Base-by-base conservation (phyloP, 192 early-diverging fungal species). In the Diversispora epigaea region DNA sequence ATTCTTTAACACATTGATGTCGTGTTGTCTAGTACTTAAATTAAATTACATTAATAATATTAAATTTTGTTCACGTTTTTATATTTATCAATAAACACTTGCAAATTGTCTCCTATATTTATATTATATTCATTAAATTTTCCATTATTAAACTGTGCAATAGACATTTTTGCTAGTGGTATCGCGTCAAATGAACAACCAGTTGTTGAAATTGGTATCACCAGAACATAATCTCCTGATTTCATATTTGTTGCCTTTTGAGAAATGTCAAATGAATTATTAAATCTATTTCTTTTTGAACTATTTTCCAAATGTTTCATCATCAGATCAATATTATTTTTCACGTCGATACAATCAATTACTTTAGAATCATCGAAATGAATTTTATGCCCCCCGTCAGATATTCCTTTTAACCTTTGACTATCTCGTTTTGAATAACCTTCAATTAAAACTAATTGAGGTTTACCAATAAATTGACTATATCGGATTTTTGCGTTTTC, bases 351-450 rank as follows among this genome's bases (percentile, higher is more conserved):
- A 14, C 50, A 10, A 2, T 54, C 12, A 17, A 54, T 4, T 54
- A 54, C 10, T 9, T 10, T 11, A 54, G n/a, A 71, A 9, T 78
- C 68, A 71, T 86, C 76, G 63, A 92, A 77, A 49, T 90, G 88
- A 40, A 89, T 85, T 79, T 90, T 91, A 76, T 87, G 88, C 4
- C 87, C 89, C 62, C 88, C 86, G 79, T 93, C 91, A 64, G 89
- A 86, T 32, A 84, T 82, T 47, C 91, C 91, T 56, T 81, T 77
- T 60, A 82, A 79, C 8, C 77, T 71, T 10, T 47, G 80, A 46
- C 78, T 78, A 19, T 89, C 90, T 9, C 77, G 69, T 6, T 70
- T 60, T 46, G 73, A 76, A 45, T 73, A 32, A 64, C 80, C 80
- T 40, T 81, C 80, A 3, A 79, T 78, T 25, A 81, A 56, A 0